These are phyloP conservation scores for Aphanomyces euteiches DNA, from an alignment of 352 stramenopile species.

Conservation along the genomic window DNA sequence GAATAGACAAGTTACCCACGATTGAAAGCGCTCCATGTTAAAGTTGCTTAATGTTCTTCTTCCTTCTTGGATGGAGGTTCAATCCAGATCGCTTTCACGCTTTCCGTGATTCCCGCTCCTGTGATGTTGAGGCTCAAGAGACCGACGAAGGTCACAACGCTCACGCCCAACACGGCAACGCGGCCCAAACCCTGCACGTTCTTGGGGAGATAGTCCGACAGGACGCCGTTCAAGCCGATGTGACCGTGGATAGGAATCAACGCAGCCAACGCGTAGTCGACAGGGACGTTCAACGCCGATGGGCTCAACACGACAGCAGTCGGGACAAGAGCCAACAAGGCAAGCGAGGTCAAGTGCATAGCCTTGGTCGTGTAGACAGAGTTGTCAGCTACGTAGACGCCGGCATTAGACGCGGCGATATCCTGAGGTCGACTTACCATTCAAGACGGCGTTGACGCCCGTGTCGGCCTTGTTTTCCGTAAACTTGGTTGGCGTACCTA, in stretches of 20 bases:
- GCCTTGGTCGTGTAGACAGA: constrained; percentile 57
- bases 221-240: constrained; percentile 93
- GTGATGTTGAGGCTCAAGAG: constrained; percentile 81
- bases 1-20: background rate
- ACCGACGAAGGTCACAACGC: constrained; percentile 74
- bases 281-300: constrained; percentile 60
- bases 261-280: constrained; percentile 76
- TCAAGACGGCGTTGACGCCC: constrained; percentile 56
- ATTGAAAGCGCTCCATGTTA: constrained; percentile 23
- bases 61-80: constrained; percentile 71
- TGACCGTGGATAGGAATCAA: constrained; percentile 87
- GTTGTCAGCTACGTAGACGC: constrained; percentile 59
- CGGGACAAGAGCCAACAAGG: constrained; percentile 55
- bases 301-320: constrained; percentile 73
- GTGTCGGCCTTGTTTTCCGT: constrained; percentile 77
- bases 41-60: constrained; percentile 32
- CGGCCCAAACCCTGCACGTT: constrained; percentile 39
- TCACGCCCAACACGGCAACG: constrained; percentile 66
- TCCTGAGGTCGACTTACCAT: constrained; percentile 45
- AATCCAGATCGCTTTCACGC: constrained; percentile 82
- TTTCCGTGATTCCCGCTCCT: constrained; percentile 80
- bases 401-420: constrained; percentile 8
- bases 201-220: constrained; percentile 93
- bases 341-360: constrained; percentile 57
- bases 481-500: constrained; percentile 58